phyloP scores from a whole-genome alignment of 1,284 basidiomycete genomes.

The Kalmanozyma brasiliensis region DNA sequence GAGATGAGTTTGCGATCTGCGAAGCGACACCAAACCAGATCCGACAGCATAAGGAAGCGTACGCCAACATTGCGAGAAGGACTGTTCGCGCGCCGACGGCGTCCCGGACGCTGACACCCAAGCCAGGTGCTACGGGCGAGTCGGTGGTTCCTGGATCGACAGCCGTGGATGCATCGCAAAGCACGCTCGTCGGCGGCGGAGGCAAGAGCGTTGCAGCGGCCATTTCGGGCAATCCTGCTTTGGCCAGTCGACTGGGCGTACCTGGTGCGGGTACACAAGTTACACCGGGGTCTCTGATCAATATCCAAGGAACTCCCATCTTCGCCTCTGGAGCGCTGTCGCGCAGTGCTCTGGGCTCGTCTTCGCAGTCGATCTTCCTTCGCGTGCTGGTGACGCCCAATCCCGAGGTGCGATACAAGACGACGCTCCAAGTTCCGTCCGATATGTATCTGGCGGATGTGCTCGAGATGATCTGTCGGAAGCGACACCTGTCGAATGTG shows the following conservation, averaged over 20 bases:
- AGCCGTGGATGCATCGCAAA: conserved; percentile 17
- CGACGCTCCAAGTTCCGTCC: conserved; percentile 70
- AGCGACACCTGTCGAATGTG: conserved; percentile 55
- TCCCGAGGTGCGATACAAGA: conserved; percentile 61
- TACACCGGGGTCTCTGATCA: conserved; percentile 45
- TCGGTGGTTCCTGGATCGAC: conserved; percentile 18
- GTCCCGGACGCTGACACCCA: conserved; percentile 8
- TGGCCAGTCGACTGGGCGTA: conserved; percentile 36
- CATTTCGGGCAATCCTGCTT: conserved; percentile 24
- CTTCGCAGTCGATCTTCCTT: conserved; percentile 54
- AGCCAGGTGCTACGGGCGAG: conserved; percentile 14
- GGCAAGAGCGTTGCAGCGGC: conserved; percentile 26
- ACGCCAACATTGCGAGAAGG: conserved; percentile 31
- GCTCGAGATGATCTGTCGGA: conserved; percentile 73
- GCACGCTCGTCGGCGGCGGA: conserved; percentile 23
- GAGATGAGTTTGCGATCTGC: conserved; percentile 88
- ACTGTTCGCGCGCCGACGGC: conserved; percentile 30
- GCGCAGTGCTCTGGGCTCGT: conserved; percentile 44
- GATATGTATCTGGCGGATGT: conserved; percentile 99
- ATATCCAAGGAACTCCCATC: conserved; percentile 57
- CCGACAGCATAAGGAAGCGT: conserved; percentile 78
- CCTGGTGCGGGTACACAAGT: conserved; percentile 20
- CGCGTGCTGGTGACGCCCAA: conserved; percentile 62
- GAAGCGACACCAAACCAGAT: conserved; percentile 78
- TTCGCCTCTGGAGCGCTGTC: conserved; percentile 53